phyloP scores from a whole-genome alignment of 371 early-diverging fungal genomes.

The Smittium culicis region DNA sequence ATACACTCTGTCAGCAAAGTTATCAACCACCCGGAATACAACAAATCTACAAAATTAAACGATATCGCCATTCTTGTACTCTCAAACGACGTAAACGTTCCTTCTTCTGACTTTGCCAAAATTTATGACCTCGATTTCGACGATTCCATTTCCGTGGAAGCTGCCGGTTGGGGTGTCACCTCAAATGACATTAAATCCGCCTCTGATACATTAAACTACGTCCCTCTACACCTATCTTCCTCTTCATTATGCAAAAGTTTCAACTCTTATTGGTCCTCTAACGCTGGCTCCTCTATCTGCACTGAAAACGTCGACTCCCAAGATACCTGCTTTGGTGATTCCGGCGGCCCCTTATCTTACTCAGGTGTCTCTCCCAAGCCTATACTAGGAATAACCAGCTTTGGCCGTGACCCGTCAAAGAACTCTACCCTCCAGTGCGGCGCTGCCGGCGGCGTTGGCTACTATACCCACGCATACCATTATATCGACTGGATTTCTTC shows the following conservation, averaged over 20 bases:
- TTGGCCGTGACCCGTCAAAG: not conserved
- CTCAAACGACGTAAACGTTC: not conserved
- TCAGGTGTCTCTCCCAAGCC: not conserved
- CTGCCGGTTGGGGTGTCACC: slow-evolving; percentile 28
- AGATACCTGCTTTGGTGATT: slow-evolving; percentile 30
- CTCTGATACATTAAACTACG: slow-evolving; percentile 17
- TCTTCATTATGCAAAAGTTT: slow-evolving; percentile 10
- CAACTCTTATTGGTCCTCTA: slow-evolving; percentile 8
- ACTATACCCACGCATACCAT: not conserved
- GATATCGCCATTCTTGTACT: not conserved
- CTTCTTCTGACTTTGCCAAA: slow-evolving; percentile 11
- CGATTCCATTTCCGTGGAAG: slow-evolving; percentile 13
- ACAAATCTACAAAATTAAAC: not conserved
- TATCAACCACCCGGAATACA: not conserved
- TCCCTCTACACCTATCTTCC: slow-evolving; percentile 16
- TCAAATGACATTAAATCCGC: slow-evolving; percentile 5
- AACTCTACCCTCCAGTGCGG: not conserved
- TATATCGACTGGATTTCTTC: slow-evolving; percentile 5
- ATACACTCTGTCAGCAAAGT: not conserved
- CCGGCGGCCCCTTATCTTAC: slow-evolving; percentile 25
- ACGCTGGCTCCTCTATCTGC: slow-evolving; percentile 17
- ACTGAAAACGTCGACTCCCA: slow-evolving; percentile 17
- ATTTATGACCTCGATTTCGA: slow-evolving; percentile 16
- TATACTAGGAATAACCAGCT: not conserved
- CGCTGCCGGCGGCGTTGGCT: not conserved